Base-by-base conservation (phyloP, 306 rosid species). In the Fragaria iinumae region DNA sequence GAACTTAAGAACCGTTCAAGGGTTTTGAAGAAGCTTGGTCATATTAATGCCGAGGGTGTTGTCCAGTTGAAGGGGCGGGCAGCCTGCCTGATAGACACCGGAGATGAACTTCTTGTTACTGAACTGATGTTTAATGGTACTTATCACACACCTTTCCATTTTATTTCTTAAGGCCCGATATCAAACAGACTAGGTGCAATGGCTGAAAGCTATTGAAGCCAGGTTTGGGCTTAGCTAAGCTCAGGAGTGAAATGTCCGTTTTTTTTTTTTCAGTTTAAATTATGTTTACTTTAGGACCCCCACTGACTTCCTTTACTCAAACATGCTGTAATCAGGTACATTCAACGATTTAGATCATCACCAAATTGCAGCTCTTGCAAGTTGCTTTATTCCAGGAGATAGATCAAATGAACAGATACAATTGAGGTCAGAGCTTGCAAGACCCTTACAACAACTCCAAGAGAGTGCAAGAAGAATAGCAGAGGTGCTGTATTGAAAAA, bases 81-180 rank as follows among this genome's bases (percentile, higher is more conserved):
- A 47, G 99, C 99, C 76, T 95, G 99, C 89, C 86, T 95, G 97
- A 89, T 95, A 77, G 99, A 95, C 85, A 95, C 99, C 1, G 97
- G 99, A 59, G 99, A 92, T 66, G 97, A 95, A 82, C 99, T 95
- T 78, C 97, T 95, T 74, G 99, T 92, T 41, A 92, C 99, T 9
- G 99, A 95, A 79, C 86, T 92, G 80, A 95, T 95, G 99, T 95
- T 95, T 81, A 95, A 95, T 87, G 99, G 99, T 94, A 80, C 83
- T 56, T 62, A 14, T 45, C 77, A n/a, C 29, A 59, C 59, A 62
- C 57, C 77, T 43, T 67, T 73, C 69, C 32, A 57, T 63, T 75
- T 68, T 70, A 79, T 76, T 64, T 38, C 63, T 38, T 47, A 17
- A 71, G 70, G 72, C 18, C 21, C 10, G 2, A 16, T 38, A 38